Base-by-base conservation (phyloP, 495 filamentous ascomycete genomes). In the Podospora anserina region DNA sequence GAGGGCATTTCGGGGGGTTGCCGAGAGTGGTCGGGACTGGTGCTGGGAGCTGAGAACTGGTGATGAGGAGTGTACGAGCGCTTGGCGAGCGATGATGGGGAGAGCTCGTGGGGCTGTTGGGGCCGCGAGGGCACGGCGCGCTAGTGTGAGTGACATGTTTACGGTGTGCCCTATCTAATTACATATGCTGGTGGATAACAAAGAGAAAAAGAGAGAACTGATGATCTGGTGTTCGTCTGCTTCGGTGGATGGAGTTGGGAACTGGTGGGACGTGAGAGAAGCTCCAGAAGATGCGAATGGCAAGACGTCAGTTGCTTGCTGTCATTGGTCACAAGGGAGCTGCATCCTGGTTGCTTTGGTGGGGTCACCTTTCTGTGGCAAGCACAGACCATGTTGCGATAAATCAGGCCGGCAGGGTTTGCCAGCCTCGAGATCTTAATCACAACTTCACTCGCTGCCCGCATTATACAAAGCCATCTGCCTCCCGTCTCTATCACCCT, bases 1-100 rank as follows among this genome's bases (percentile, higher is more conserved):
- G 30, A 32, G 30, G 49, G 68, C 71, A 70, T 74, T 65, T 19
- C 39, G 66, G 0, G 61, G 27, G 23, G 72, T 78, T 49, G 63
- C 76, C 70, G 80, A 76, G 68, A 83, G 77, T 39, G 64, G 66
- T 18, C 55, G 66, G 64, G 13, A 28, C 39, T 19, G 59, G 9
- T 30, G 68, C 11, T 56, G 54, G 15, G 54, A 56, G 54, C 4
- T 20, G 54, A 20, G 16, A 20, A 20, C 54, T 56, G 54, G 4
- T 20, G 54, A 56, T 56, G 16, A 18, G 54, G 16, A 18, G 54
- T 18, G 54, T 18, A 56, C 19, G 11, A 20, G 6, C 1, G 15
- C 16, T 56, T 20, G 54, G 15, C 15, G 54, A 18, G 19, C 15
- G 15, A 20, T 56, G 54, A 20, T 16, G 54, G 19, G 54, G 54